Evolutionary conservation across 2,329 filamentous ascomycete species (phyloP).

Genomic region (Amphichorda felina): DNA sequence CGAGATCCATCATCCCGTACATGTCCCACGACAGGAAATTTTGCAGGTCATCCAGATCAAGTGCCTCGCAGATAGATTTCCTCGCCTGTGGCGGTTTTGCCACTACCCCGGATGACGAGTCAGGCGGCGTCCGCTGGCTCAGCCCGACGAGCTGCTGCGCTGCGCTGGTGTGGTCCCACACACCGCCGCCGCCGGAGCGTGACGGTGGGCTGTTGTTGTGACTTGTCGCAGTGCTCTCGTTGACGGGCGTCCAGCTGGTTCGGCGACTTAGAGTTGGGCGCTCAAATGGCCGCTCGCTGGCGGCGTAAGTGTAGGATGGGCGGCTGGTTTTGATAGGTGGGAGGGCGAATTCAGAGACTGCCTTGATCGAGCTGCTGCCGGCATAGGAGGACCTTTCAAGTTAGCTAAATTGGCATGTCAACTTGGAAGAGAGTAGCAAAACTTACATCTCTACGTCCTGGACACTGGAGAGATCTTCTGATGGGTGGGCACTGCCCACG

Average conservation of each 20-base stretch:
- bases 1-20: constrained; percentile 28
- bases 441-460: constrained; percentile 2
- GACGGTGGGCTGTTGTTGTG: not conserved
- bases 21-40: constrained; percentile 27
- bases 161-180: constrained; percentile 14
- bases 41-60: constrained; percentile 25
- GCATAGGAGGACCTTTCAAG: not conserved
- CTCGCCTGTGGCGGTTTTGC: not conserved
- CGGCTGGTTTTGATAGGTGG: not conserved
- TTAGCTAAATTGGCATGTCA: not conserved
- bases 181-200: not conserved
- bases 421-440: too few relatives aligned
- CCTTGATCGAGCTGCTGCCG: not conserved
- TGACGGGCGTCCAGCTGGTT: not conserved
- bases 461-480: not conserved
- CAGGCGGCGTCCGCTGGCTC: constrained; percentile 4
- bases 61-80: constrained; percentile 18
- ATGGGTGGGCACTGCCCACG: not conserved
- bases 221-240: not conserved
- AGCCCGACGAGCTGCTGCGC: constrained; percentile 14
- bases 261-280: not conserved
- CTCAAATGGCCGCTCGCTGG: not conserved
- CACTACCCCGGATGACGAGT: not conserved
- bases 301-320: not conserved
- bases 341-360: not conserved